Evolutionary conservation across 371 early-diverging fungal genomes (phyloP), one percentile per base, ranked within the genome.

Genomic region (Mortierella sp.): DNA sequence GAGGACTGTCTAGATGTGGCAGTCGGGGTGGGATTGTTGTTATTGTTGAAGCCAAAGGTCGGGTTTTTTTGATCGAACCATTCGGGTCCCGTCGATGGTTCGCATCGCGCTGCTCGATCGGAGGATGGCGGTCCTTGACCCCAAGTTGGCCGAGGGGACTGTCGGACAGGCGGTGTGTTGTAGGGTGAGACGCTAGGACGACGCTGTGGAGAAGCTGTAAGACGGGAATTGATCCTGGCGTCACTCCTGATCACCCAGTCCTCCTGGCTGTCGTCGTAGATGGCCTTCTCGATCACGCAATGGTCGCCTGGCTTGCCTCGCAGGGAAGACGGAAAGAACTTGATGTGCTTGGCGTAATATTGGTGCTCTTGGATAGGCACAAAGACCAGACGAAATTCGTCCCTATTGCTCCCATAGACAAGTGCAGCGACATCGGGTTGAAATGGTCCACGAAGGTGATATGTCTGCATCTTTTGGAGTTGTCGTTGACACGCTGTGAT

Each of bases 381-480:
- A 66, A 80, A 76, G 14, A 63, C 45, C 10, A 80, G 48, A 4
- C 77, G 68, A 26, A 73, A 80, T 34, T 71, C 72, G 8, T 76
- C 70, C 13, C 70, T 68, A 29, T 39, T 58, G 53, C 66, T 80
- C n/a, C 77, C 77, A 41, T 76, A 80, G 16, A 80, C 76, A 22
- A 80, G 74, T 4, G 77, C 29, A 39, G 73, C 73, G 40, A n/a
- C 34, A 3, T 70, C 67, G 16, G 41, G 5, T 14, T 61, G 39
- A 13, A 72, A 69, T 26, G 39, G 65, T 11, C 67, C 26, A 5
- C 81, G 81, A 26, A 80, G 77, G 29, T 53, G 77, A 45, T 80
- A 80, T 0, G 43, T 67, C 29, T 76, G 76, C 76, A 77, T 73
- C 41, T 68, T 48, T 39, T 64, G 34, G 26, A 80, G 39, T 41